phyloP scores from a whole-genome alignment of 2,329 filamentous ascomycete species.

The Diaporthe sp. region DNA sequence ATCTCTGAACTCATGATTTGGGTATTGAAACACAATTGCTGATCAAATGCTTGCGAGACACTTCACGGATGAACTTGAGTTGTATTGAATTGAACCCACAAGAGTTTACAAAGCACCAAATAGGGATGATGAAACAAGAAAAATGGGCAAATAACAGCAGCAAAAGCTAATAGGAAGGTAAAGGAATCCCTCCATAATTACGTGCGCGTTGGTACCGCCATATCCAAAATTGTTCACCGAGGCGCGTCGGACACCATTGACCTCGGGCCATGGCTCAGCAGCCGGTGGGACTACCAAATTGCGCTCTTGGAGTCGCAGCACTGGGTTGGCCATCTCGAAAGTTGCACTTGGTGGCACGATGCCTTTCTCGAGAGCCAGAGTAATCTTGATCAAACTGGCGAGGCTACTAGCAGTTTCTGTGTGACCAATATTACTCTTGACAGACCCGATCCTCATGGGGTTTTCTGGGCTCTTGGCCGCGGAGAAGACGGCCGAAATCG shows the following conservation, averaged over 20 bases:
- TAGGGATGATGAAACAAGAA: too few relatives aligned
- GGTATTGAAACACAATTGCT: too few relatives aligned
- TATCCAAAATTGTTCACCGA: constrained; percentile 48
- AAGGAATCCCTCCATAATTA: constrained; percentile 43
- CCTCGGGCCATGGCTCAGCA: too few relatives aligned
- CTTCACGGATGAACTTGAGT: too few relatives aligned
- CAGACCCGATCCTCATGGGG: constrained; percentile 40
- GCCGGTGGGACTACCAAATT: too few relatives aligned
- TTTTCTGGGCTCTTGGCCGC: constrained; percentile 8
- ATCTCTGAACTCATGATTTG: too few relatives aligned
- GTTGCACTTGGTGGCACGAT: constrained; percentile 41
- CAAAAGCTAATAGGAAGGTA: too few relatives aligned
- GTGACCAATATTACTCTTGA: constrained; percentile 47
- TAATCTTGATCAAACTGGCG: constrained; percentile 15
- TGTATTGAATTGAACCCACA: too few relatives aligned
- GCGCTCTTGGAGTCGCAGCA: too few relatives aligned
- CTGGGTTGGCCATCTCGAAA: constrained; percentile 39
- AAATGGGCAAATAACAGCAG: too few relatives aligned
- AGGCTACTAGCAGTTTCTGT: constrained; percentile 42
- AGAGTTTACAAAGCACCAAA: too few relatives aligned
- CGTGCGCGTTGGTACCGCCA: constrained; percentile 47
- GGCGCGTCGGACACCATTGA: constrained; percentile 32
- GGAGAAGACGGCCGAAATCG: constrained; percentile 40
- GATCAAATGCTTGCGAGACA: too few relatives aligned
- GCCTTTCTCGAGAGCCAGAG: constrained; percentile 24